phyloP scores from a whole-genome alignment of 1,139 yeast species.

The Candida smagusa region DNA sequence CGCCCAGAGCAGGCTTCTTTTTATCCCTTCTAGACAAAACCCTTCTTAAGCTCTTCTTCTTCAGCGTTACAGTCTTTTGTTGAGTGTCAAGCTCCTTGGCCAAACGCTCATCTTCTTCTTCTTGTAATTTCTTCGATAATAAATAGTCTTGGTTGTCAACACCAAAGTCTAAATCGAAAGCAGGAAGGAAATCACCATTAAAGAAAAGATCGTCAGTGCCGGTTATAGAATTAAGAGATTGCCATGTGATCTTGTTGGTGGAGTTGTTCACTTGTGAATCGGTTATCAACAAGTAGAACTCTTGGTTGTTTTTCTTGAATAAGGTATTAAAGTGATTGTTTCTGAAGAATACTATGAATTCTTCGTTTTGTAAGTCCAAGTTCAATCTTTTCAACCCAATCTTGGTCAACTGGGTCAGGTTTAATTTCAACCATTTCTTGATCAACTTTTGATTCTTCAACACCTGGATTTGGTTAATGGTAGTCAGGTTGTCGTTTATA shows the following conservation, averaged over 20 bases:
- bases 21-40: slow-evolving; percentile 4
- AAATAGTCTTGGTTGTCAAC: slow-evolving; percentile 34
- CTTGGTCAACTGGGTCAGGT: slow-evolving; percentile 69
- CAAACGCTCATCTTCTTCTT: slow-evolving; percentile 55
- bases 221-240: slow-evolving; percentile 58
- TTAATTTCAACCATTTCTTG: slow-evolving; percentile 43
- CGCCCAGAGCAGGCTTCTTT: slow-evolving; percentile 1
- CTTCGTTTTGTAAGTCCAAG: slow-evolving; percentile 34
- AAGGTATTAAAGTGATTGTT: slow-evolving; percentile 83
- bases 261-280: slow-evolving; percentile 59
- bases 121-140: slow-evolving; percentile 54
- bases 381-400: slow-evolving; percentile 53
- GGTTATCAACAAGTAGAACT: slow-evolving; percentile 62
- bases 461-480: slow-evolving; percentile 9
- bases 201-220: slow-evolving; percentile 69
- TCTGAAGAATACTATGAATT: slow-evolving; percentile 67
- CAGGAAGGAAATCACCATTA: slow-evolving; percentile 55
- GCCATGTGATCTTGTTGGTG: slow-evolving; percentile 65
- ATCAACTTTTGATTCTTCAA: slow-evolving; percentile 18
- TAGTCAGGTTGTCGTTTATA: slow-evolving; percentile 9
- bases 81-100: slow-evolving; percentile 47
- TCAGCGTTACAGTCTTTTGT: slow-evolving; percentile 8
- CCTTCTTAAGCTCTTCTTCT: slow-evolving; percentile 1
- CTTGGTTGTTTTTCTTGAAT: slow-evolving; percentile 47
- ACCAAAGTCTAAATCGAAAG: slow-evolving; percentile 23